These are phyloP conservation scores for Oenanthe javanica DNA, from an alignment of 140 eudicot genomes.

Conservation along the genomic window DNA sequence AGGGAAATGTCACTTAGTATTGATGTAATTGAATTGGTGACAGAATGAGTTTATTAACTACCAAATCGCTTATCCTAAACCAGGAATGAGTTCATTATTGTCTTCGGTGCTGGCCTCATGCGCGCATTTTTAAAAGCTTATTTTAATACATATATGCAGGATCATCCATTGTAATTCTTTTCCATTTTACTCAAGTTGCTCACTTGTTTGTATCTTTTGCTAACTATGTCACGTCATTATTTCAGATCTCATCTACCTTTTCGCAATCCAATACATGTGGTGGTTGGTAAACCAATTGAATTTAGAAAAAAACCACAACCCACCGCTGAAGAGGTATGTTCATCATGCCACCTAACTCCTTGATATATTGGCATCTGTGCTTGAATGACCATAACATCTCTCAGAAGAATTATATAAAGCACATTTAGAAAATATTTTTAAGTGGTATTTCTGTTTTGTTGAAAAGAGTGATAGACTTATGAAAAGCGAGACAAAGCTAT, in stretches of 20 bases:
- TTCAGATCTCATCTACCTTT: constrained; percentile 79
- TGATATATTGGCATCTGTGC: background rate
- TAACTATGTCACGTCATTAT: background rate
- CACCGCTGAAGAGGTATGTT: constrained; percentile 64
- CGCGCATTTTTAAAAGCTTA: background rate
- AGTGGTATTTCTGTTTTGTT: background rate
- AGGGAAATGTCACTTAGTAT: background rate
- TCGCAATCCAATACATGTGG: constrained; percentile 61
- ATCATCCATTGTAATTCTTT: background rate
- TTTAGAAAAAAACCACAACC: constrained; percentile 54
- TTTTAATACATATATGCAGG: background rate
- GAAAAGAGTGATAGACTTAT: background rate
- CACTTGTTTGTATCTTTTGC: background rate
- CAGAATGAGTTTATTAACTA: background rate
- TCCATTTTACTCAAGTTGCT: background rate
- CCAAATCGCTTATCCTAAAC: background rate
- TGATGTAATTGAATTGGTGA: background rate
- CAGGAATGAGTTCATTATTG: background rate
- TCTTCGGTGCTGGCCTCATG: background rate
- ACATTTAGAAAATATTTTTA: background rate
- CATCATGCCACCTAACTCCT: background rate
- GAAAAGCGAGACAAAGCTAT: background rate
- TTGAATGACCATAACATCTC: background rate
- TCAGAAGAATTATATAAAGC: background rate
- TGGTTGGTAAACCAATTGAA: constrained; percentile 77